These are phyloP conservation scores for Bipolaris sorokiniana DNA, from an alignment of 2,329 filamentous ascomycete species.

Conservation along the genomic window DNA sequence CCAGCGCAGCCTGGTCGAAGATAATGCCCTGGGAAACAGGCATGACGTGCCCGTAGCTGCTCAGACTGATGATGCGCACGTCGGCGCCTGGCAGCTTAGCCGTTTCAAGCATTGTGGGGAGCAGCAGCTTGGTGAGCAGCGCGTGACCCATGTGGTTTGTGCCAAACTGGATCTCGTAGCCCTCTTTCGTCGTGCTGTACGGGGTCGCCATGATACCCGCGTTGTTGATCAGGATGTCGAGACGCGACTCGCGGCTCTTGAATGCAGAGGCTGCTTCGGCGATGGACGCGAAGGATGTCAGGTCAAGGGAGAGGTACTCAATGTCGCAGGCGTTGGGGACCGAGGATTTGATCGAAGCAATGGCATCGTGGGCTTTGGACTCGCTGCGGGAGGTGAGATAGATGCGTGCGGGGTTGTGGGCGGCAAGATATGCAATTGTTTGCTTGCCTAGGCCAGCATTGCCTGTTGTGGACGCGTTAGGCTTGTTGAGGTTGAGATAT, in stretches of 20 bases:
- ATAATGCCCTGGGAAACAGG: conserved; percentile 41
- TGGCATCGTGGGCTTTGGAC: conserved; percentile 51
- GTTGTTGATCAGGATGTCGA: conserved; percentile 57
- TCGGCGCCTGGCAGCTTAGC: conserved; percentile 48
- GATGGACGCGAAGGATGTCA: conserved; percentile 52
- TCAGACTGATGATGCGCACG: conserved; percentile 55
- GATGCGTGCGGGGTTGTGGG: conserved; percentile 54
- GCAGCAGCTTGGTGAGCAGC: conserved; percentile 55
- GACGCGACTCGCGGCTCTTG: conserved; percentile 42
- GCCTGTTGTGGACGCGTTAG: conserved; percentile 34
- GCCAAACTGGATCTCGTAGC: conserved; percentile 59
- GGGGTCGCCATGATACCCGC: conserved; percentile 53
- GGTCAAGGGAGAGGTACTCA: conserved; percentile 51
- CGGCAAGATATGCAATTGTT: conserved; percentile 52
- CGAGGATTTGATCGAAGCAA: conserved; percentile 47
- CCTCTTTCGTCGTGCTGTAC: conserved; percentile 52
- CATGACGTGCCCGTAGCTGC: conserved; percentile 39
- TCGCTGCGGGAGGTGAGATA: conserved; percentile 56
- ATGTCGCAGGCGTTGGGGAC: conserved; percentile 47
- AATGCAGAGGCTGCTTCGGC: conserved; percentile 47
- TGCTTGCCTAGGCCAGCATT: conserved; percentile 57
- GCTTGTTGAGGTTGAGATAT: not conserved
- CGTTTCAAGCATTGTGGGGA: conserved; percentile 53
- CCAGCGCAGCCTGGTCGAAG: conserved; percentile 45
- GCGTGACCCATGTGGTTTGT: conserved; percentile 61